phyloP scores from a whole-genome alignment of 257 asterid species.

The Nemophila menziesii region DNA sequence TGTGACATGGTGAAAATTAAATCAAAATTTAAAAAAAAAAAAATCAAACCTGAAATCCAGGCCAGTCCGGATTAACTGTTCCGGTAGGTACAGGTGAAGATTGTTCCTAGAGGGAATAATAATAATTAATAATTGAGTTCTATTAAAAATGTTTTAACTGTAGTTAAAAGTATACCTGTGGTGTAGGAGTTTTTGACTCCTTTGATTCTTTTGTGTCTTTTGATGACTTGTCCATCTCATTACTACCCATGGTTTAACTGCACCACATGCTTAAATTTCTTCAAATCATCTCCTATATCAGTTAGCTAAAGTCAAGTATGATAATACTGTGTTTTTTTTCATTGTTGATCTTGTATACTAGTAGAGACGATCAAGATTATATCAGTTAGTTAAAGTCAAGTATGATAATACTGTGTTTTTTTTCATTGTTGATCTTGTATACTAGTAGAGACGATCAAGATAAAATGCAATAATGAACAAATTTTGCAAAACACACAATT shows the following conservation, averaged over 20 bases:
- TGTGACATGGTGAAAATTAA: not conserved
- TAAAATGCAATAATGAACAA: too few species aligned
- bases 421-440: too few species aligned
- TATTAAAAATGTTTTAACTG: not conserved
- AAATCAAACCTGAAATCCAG: conserved; percentile 77
- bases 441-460: too few species aligned
- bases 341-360: too few species aligned
- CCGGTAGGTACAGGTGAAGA: conserved; percentile 45
- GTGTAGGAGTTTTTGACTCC: conserved; percentile 56
- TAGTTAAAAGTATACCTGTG: conserved; percentile 32
- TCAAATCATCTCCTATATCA: conserved; percentile 25
- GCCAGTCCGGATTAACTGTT: conserved; percentile 68
- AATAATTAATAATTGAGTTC: too few species aligned
- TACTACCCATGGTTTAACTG: conserved; percentile 55
- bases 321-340: conserved; percentile 3
- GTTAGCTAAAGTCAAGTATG: conserved; percentile 1
- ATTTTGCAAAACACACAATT: not conserved
- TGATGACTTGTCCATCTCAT: conserved; percentile 67
- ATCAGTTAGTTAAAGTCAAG: conserved; percentile 3
- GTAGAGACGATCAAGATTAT: too few species aligned
- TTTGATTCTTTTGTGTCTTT: conserved; percentile 72
- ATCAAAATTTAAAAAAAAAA: conserved; percentile 6
- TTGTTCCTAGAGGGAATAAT: conserved; percentile 40
- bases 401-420: conserved; percentile 3
- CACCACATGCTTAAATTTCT: conserved; percentile 21